Evolutionary conservation across 352 stramenopile genomes (phyloP), one percentile per base, ranked within the genome.

Genomic region (Phytophthora lateralis): DNA sequence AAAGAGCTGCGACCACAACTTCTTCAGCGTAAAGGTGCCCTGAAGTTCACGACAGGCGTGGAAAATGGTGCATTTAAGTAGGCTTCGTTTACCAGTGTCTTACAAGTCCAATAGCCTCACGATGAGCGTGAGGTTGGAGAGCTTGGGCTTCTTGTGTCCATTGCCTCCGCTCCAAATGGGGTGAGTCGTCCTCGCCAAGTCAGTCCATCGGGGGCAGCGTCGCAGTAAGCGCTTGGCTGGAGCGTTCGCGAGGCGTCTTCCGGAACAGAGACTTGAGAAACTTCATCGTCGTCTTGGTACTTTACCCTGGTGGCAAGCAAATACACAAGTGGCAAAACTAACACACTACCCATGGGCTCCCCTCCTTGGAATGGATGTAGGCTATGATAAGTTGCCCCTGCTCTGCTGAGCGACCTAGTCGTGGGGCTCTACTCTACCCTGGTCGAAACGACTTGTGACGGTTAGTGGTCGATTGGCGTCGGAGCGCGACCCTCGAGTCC

Each of bases 61-160:
- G 17, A 6, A 18, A 34, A 43, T 54, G 14, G 21, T 54, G 20
- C 47, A 43, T 14, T 37, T 45, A 46, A 26, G 26, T 27, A 42
- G 17, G 4, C 21, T 24, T 24, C 21, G 1, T 24, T 24, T 30
- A 30, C 26, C 6, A 7, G 26, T 30, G 4, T 30, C 20, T 70
- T 43, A 70, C 35, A 60, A 58, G 37, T 62, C 62, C 9, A 55
- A 66, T 12, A 70, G n/a, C 34, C 65, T 38, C 47, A 69, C 60
- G n/a, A 52, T 21, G 27, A 70, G 9, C 42, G 55, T 70, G 15
- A 69, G 34, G 5, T 45, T 60, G 5, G 39, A 39, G n/a, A 60
- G 20, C 10, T 12, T 49, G 20, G 47, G 55, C 17, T 55, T 63
- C 42, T 70, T 66, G 7, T 50, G 37, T 17, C 45, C 56, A 8